A percentile compares a stretch with the other conserved stretches of the same genome.
phyloP scores from a whole-genome alignment of 305 asterid species.

The Fraxinus sp. region DNA sequence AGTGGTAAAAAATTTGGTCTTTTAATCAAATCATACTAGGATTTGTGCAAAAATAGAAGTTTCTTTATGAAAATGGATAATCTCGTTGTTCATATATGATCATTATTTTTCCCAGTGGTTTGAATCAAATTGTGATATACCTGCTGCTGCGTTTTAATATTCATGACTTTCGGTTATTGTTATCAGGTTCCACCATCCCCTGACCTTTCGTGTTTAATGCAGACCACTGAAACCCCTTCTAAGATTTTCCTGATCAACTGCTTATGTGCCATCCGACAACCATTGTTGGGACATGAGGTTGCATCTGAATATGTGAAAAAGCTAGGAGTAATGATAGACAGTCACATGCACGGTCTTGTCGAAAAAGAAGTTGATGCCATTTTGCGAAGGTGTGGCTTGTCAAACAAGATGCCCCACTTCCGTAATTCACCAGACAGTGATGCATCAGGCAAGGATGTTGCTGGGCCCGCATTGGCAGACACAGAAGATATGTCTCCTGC shows the following conservation, averaged over 20 bases:
- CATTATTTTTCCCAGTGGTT: background rate
- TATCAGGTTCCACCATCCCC: background rate
- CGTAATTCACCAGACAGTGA: conserved; percentile 35
- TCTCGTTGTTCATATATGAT: background rate
- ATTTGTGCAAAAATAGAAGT: background rate
- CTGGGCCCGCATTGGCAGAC: conserved; percentile 59
- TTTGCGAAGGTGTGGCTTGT: conserved; percentile 69
- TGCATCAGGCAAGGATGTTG: conserved; percentile 21
- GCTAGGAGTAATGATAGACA: conserved; percentile 74
- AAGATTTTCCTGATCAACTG: conserved; percentile 91
- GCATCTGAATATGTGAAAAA: conserved; percentile 76
- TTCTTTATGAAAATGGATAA: background rate
- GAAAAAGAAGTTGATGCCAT: conserved; percentile 76
- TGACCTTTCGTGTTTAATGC: conserved; percentile 27
- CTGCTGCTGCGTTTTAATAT: background rate
- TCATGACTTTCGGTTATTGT: background rate
- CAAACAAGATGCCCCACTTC: conserved; percentile 73
- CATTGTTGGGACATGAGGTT: conserved; percentile 63
- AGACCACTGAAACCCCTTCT: conserved; percentile 83
- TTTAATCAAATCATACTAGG: background rate
- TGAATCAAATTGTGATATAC: background rate
- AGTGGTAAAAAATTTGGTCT: background rate
- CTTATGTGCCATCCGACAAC: conserved; percentile 83
- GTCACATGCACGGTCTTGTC: conserved; percentile 66
- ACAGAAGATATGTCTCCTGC: conserved; percentile 64